These are phyloP conservation scores for Vanilla planifolia DNA, from an alignment of 106 monocot genomes.

Conservation along the genomic window DNA sequence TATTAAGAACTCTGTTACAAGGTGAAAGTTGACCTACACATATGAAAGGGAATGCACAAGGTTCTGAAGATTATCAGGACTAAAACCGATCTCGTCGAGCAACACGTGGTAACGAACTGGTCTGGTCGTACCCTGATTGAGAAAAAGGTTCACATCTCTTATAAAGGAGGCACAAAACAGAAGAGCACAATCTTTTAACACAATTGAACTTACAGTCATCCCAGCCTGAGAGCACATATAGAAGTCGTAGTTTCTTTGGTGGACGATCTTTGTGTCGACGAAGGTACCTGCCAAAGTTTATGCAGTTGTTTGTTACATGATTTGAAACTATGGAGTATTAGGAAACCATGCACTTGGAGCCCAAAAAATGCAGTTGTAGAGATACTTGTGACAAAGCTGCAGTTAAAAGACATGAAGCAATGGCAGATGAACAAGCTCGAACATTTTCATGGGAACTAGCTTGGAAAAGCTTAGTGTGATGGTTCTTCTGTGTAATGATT, in stretches of 20 bases:
- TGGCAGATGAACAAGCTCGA: slow-evolving; percentile 4
- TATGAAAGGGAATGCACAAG: slow-evolving; percentile 74
- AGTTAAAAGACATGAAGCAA: background rate
- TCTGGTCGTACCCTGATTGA: slow-evolving; percentile 78
- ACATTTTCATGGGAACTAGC: slow-evolving; percentile 50
- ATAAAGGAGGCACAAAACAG: too few relatives aligned
- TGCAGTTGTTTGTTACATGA: background rate
- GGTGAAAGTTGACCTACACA: slow-evolving; percentile 42
- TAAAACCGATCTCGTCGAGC: slow-evolving; percentile 75
- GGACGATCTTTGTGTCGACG: slow-evolving; percentile 59
- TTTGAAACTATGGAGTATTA: too few relatives aligned
- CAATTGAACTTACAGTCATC: slow-evolving; percentile 68
- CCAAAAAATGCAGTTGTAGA: background rate
- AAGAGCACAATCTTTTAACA: too few relatives aligned
- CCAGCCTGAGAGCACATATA: slow-evolving; percentile 80
- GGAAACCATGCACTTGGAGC: background rate
- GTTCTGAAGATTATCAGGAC: slow-evolving; percentile 56
- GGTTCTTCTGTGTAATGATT: slow-evolving; percentile 73
- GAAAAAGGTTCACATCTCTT: too few relatives aligned
- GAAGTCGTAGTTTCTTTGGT: slow-evolving; percentile 77
- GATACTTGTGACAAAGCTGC: background rate
- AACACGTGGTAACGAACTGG: slow-evolving; percentile 81
- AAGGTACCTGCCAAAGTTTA: slow-evolving; percentile 43
- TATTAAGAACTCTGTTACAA: background rate
- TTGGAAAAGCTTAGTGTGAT: slow-evolving; percentile 72